Evolutionary conservation across 1,284 basidiomycete genomes (phyloP).

Genomic region (Cryptococcus neoformans): DNA sequence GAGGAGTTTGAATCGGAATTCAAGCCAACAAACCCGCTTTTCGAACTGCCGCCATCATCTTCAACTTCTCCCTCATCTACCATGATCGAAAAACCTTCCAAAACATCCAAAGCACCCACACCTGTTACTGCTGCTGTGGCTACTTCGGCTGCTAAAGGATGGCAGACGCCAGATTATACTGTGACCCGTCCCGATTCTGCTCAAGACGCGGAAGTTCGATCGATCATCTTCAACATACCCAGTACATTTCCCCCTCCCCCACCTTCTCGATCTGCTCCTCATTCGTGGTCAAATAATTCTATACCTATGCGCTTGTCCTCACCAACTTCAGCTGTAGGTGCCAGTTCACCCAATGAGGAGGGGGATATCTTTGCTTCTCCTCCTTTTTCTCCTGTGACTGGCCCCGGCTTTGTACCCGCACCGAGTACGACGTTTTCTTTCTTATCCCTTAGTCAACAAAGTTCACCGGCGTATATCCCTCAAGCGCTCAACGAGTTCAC

Average conservation of each 20-base stretch:
- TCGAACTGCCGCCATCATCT: background rate
- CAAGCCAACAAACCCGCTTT: background rate
- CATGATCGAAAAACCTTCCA: background rate
- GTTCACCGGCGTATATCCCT: constrained; percentile 12
- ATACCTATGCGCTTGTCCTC: background rate
- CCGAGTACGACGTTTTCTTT: constrained; percentile 25
- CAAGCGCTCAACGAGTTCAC: constrained; percentile 2
- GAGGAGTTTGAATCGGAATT: too few species aligned
- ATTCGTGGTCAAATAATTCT: background rate
- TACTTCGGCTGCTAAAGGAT: background rate
- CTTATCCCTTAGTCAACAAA: constrained; percentile 20
- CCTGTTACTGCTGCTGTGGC: background rate
- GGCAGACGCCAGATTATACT: background rate
- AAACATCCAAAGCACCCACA: background rate
- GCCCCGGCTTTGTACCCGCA: background rate
- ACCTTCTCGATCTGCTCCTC: background rate
- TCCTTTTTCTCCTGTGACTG: background rate
- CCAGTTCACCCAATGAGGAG: background rate
- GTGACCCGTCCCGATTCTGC: constrained; percentile 7
- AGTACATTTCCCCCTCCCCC: constrained; percentile 2
- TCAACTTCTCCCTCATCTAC: background rate
- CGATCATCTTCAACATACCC: constrained; percentile 19
- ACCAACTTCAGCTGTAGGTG: background rate
- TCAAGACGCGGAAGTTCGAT: constrained; percentile 18
- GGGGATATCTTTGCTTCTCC: too few species aligned